Evolutionary conservation across 1,284 basidiomycete species (phyloP).

Genomic region (Ustilago bromivora): DNA sequence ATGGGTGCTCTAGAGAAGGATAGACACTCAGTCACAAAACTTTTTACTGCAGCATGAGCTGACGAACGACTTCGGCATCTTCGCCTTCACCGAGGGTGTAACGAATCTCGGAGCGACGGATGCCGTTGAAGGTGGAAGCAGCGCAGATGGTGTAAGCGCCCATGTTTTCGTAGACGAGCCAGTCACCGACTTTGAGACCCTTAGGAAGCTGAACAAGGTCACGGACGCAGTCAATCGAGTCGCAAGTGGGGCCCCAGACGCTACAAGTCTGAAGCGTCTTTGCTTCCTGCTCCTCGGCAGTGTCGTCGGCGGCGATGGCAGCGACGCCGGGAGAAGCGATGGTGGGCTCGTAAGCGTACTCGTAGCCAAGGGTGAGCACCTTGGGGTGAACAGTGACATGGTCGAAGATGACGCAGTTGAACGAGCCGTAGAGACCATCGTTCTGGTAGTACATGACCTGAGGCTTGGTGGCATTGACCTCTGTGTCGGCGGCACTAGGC

Average conservation of each 20-base stretch:
- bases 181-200: conserved; percentile 76
- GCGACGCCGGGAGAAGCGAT: conserved; percentile 59
- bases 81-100: conserved; percentile 70
- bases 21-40: not conserved
- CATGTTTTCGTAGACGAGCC: conserved; percentile 92
- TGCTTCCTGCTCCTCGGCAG: conserved; percentile 51
- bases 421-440: conserved; percentile 82
- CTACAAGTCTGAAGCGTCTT: conserved; percentile 70
- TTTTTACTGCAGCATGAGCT: conserved; percentile 37
- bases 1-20: not conserved
- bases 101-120: conserved; percentile 69
- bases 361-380: conserved; percentile 74
- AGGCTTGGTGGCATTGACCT: conserved; percentile 42
- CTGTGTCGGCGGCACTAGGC: conserved; percentile 16
- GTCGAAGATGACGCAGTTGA: conserved; percentile 96
- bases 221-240: conserved; percentile 80
- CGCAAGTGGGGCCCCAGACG: conserved; percentile 82
- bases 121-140: conserved; percentile 86
- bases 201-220: conserved; percentile 59
- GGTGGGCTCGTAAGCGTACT: conserved; percentile 68
- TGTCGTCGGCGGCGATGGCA: conserved; percentile 11
- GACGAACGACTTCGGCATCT: conserved; percentile 35
- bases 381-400: conserved; percentile 88
- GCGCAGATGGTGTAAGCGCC: conserved; percentile 93
- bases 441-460: conserved; percentile 70